Conservation (phyloP, 2,329 filamentous ascomycete genomes). For the Diaporthe ampelina region DNA sequence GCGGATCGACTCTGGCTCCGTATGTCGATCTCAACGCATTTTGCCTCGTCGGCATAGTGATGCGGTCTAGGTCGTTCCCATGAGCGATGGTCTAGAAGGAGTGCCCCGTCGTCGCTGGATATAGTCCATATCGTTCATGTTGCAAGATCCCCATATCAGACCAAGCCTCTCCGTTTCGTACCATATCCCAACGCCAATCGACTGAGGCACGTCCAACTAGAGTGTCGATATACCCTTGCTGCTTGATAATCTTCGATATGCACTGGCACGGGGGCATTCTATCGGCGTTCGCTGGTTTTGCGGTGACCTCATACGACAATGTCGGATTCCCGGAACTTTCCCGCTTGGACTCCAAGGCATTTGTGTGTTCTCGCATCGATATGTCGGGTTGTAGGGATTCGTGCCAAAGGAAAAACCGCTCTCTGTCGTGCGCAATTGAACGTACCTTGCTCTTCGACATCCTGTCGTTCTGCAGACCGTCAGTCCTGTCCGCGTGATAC, state of each 20-base stretch:
- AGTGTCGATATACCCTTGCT: neutral
- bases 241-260: neutral
- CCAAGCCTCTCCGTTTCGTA: neutral
- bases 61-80: too few species aligned
- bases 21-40: too few species aligned
- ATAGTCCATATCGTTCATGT: neutral
- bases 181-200: too few species aligned
- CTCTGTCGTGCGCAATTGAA: conserved; percentile 20
- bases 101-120: neutral
- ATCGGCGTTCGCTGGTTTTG: neutral
- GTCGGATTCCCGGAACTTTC: neutral
- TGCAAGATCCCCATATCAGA: neutral
- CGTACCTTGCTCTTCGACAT: conserved; percentile 84
- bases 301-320: neutral
- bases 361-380: neutral
- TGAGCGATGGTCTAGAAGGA: neutral
- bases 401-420: neutral
- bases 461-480: conserved; percentile 66
- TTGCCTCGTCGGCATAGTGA: neutral
- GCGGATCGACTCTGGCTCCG: neutral
- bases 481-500: neutral
- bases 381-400: neutral
- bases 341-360: neutral
- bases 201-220: neutral
- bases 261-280: too few species aligned